These are phyloP conservation scores for Mucor circinelloides DNA, from an alignment of 371 early-diverging fungal species.

Conservation along the genomic window DNA sequence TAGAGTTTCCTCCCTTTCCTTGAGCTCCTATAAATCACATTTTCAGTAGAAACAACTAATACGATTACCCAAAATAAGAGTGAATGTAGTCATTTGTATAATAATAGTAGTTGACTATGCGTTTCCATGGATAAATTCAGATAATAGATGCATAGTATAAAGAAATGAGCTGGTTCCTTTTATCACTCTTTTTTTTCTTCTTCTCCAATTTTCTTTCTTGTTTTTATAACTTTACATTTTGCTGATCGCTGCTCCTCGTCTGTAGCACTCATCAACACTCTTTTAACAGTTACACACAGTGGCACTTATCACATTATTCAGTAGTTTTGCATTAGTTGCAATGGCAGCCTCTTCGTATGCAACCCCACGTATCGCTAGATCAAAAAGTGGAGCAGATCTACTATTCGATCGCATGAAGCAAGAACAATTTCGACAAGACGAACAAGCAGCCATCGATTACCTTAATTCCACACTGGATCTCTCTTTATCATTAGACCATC, in stretches of 20 bases:
- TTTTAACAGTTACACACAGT: background rate
- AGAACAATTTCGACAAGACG: constrained; percentile 37
- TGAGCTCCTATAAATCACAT: constrained; percentile 4
- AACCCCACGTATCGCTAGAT: constrained; percentile 32
- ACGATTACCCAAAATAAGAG: background rate
- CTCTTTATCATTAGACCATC: constrained; percentile 22
- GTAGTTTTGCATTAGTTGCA: constrained; percentile 3
- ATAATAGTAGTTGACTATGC: background rate
- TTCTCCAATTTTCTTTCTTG: background rate
- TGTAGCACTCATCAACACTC: background rate
- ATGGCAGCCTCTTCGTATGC: constrained; percentile 23
- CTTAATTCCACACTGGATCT: constrained; percentile 27
- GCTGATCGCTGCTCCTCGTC: background rate
- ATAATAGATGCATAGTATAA: constrained; percentile 11
- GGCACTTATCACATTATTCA: constrained; percentile 11
- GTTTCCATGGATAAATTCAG: background rate
- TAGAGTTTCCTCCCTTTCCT: background rate
- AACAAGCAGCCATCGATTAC: constrained; percentile 38
- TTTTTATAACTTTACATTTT: constrained; percentile 4
- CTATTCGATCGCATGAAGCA: constrained; percentile 35
- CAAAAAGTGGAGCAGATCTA: constrained; percentile 40
- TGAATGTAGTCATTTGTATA: background rate
- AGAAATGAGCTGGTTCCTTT: constrained; percentile 2
- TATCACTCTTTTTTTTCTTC: background rate
- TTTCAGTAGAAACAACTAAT: background rate